Evolutionary conservation across 2,329 filamentous ascomycete genomes (phyloP), one percentile per base, ranked within the genome.

Genomic region (Iodosphaeria phyllophila): DNA sequence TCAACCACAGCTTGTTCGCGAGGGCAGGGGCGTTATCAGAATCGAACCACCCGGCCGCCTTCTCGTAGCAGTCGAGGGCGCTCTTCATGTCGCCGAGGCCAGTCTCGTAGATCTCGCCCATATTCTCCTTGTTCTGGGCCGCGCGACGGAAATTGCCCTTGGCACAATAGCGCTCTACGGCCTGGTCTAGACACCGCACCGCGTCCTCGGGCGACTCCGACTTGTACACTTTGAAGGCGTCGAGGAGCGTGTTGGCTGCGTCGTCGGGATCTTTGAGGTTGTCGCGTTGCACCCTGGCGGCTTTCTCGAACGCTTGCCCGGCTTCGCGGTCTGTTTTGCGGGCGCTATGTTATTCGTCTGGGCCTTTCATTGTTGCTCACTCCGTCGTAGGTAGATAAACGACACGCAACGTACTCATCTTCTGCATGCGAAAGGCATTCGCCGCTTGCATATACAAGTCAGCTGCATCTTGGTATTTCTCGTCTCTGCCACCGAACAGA

Each of bases 161-260:
- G 37, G 68, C 55, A 38, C 80, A 86, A 52, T 92, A 95, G 47
- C 89, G 78, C 29, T 71, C 60, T 45, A 95, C 82, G 20, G 83
- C 77, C 35, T 72, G 56, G 35, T 82, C 69, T 28, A 93, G 58
- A 42, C 79, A 83, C 32, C 79, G 62, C 21, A 76, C 79, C 10
- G 84, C 86, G 41, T 86, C 75, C 44, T 80, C 63, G 12, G 83
- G 83, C 40, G 79, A 72, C 26, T 77, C 72, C 52, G 83, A 91
- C 41, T 75, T 68, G 56, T 93, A 95, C 31, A 82, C 76, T 59
- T 95, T 93, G 65, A 84, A 95, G 26, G 89, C 89, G 48, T 95
- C 84, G 41, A 75, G 69, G 32, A 83, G 58, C 23, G 76, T 75
- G 52, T 92, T 91, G 34, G 86, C 84, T 23, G 83, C 82, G 46